phyloP scores from a whole-genome alignment of 306 rosid species.

The Senna siamea region DNA sequence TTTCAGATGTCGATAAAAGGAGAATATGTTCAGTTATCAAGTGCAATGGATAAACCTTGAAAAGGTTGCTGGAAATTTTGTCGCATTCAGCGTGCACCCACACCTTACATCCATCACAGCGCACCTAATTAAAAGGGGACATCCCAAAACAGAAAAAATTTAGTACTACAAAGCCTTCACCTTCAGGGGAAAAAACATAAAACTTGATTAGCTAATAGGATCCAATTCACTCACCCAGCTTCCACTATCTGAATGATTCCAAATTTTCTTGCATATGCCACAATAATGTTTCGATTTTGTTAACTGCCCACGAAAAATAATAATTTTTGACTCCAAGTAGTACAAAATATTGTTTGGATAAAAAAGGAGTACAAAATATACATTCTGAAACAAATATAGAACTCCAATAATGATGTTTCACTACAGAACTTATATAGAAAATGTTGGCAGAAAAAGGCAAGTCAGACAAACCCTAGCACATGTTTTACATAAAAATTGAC shows the following conservation, averaged over 20 bases:
- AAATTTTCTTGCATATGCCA: constrained; percentile 96
- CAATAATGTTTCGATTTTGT: constrained; percentile 88
- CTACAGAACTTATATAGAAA: constrained; percentile 27
- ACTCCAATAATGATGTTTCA: constrained; percentile 33
- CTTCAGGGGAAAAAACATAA: constrained; percentile 17
- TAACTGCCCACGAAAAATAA: constrained; percentile 57
- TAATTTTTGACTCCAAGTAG: constrained; percentile 30
- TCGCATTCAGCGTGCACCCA: constrained; percentile 99
- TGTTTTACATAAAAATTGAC: constrained; percentile 72
- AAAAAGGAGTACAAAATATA: constrained; percentile 28
- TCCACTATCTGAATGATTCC: constrained; percentile 95
- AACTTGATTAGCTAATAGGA: constrained; percentile 27
- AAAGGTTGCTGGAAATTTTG: constrained; percentile 77
- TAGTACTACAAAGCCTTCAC: constrained; percentile 30
- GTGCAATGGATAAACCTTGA: constrained; percentile 64
- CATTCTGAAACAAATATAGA: constrained; percentile 27
- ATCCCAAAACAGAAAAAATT: constrained; percentile 20
- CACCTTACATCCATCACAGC: constrained; percentile 97
- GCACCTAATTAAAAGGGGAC: constrained; percentile 67
- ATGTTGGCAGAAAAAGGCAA: constrained; percentile 37
- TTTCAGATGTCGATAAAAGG: constrained; percentile 32
- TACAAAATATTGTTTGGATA: constrained; percentile 3
- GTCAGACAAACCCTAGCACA: constrained; percentile 81
- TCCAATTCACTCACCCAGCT: constrained; percentile 84
- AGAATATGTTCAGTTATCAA: constrained; percentile 30